Conservation (phyloP, 2,329 filamentous ascomycete species). For the Apiospora marii region DNA sequence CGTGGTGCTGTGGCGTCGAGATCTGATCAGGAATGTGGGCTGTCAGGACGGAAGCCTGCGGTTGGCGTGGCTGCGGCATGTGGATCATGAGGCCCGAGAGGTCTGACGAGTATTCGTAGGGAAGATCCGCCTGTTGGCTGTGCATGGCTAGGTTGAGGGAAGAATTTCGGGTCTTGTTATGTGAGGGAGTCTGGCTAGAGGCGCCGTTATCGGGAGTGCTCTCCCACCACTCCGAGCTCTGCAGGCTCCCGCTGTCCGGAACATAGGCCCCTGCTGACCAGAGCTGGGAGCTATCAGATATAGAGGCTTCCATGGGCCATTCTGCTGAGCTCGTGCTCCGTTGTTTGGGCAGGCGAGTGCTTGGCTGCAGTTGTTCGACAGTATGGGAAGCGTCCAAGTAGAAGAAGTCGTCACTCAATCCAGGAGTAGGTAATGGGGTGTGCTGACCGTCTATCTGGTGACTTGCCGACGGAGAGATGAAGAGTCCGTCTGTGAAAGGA, state of each 20-base stretch:
- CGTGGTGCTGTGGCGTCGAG: background rate
- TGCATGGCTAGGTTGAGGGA: conserved; percentile 51
- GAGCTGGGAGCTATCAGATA: conserved; percentile 35
- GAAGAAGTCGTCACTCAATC: conserved; percentile 30
- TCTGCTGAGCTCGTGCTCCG: conserved; percentile 41
- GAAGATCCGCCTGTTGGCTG: conserved; percentile 48
- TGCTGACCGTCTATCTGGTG: background rate
- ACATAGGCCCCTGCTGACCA: conserved; percentile 31
- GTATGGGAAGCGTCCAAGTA: conserved; percentile 30
- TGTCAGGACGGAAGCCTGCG: conserved; percentile 48
- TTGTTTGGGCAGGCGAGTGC: conserved; percentile 31
- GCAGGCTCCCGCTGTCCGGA: conserved; percentile 30
- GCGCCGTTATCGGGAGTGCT: conserved; percentile 22
- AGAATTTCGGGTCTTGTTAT: conserved; percentile 34
- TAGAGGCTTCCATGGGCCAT: conserved; percentile 43
- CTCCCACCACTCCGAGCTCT: conserved; percentile 40
- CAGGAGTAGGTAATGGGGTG: conserved; percentile 7
- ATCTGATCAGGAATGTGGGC: conserved; percentile 36
- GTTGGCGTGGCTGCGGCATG: conserved; percentile 56
- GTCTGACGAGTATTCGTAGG: conserved; percentile 48
- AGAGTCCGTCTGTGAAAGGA: conserved; percentile 34
- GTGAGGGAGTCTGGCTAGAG: conserved; percentile 3
- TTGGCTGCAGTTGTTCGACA: conserved; percentile 28
- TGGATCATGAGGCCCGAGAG: conserved; percentile 60
- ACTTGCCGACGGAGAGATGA: background rate